Percentiles rank a stretch among this genome's conserved stretches.
Evolutionary conservation across 2,329 filamentous ascomycete genomes (phyloP).

Genomic region (Ophiostoma tasmaniense): DNA sequence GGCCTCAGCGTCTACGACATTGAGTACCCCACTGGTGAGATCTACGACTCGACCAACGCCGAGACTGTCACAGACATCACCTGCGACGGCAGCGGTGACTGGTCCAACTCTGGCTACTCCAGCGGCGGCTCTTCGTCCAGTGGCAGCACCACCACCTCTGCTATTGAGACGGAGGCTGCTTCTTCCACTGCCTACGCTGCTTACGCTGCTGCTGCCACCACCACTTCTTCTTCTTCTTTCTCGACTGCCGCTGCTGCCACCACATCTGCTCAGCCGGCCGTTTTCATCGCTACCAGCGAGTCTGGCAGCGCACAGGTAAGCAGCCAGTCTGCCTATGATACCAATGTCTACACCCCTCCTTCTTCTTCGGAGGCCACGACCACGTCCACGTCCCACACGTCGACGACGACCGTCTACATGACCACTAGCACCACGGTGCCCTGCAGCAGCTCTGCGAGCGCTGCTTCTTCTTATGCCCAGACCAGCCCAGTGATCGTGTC

Average conservation of each 20-base stretch:
- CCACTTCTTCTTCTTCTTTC: constrained; percentile 6
- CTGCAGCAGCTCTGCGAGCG: neutral
- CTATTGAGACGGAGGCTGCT: neutral
- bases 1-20: constrained; percentile 42
- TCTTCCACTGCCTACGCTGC: neutral
- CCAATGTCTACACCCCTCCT: neutral
- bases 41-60: constrained; percentile 28
- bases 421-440: neutral
- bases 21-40: constrained; percentile 41
- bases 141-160: neutral
- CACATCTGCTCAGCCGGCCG: constrained; percentile 11
- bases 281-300: constrained; percentile 17
- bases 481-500: neutral
- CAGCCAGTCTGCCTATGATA: constrained; percentile 12
- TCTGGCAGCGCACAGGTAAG: constrained; percentile 12
- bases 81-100: neutral
- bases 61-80: neutral
- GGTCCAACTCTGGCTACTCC: constrained; percentile 4
- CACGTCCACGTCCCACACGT: constrained; percentile 4
- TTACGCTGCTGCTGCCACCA: constrained; percentile 1
- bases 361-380: neutral
- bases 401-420: neutral
- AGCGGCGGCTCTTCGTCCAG: constrained; percentile 3
- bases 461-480: neutral
- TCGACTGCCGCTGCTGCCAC: neutral